A percentile compares a stretch with the other conserved stretches of the same genome.
phyloP scores from a whole-genome alignment of 495 filamentous ascomycete genomes.

The Parathielavia appendiculata region DNA sequence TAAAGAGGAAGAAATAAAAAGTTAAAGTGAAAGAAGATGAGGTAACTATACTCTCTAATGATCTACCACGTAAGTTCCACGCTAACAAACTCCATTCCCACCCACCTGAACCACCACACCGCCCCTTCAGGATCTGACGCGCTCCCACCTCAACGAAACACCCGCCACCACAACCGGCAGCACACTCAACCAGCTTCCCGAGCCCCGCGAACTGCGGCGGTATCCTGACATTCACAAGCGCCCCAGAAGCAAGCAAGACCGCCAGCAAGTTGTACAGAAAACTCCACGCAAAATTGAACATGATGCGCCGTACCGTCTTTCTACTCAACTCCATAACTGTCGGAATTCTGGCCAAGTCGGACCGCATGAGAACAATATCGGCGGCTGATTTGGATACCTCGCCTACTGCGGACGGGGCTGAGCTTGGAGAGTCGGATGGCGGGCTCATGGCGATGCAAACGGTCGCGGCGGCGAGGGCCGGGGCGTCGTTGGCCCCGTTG shows the following conservation, averaged over 20 bases:
- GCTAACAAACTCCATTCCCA: no score
- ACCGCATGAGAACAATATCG: not conserved
- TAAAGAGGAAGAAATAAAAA: no score
- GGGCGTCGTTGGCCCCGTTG: conserved; percentile 1
- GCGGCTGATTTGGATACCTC: not conserved
- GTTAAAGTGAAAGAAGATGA: no score
- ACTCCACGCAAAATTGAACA: conserved; percentile 4
- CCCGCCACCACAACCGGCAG: conserved; percentile 4
- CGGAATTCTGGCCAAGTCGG: not conserved
- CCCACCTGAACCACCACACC: no score
- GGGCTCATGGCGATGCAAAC: not conserved
- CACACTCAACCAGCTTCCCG: not conserved
- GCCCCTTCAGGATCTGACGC: no score
- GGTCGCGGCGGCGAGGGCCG: not conserved
- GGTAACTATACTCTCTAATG: no score
- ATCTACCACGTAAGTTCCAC: no score
- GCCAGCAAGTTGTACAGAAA: conserved; percentile 4
- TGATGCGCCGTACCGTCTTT: not conserved
- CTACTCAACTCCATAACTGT: not conserved
- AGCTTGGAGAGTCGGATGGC: no score
- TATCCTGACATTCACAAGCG: not conserved
- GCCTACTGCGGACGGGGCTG: not conserved
- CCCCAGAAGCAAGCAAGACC: not conserved
- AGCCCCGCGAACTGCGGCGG: conserved; percentile 5
- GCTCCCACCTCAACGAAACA: not conserved